Evolutionary conservation across 805 yeast genomes (phyloP), one percentile per base, ranked within the genome.

Genomic region (Candida michaelii): DNA sequence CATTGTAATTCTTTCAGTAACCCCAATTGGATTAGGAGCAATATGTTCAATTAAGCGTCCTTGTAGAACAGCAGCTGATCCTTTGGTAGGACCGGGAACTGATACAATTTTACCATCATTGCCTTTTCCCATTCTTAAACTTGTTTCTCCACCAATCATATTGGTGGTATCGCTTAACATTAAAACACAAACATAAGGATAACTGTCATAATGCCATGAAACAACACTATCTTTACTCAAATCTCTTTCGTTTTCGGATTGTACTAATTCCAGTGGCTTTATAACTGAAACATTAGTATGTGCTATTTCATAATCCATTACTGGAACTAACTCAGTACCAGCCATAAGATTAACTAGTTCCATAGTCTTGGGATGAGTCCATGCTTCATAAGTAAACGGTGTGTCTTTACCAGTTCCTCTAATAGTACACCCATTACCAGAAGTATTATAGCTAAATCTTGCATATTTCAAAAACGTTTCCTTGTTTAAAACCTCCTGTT

Each of bases 131-230:
- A 66, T 74, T 47, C 75, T 67, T 47, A 78, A 65, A 21, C 74
- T 66, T 2, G 83, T 78, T 54, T 79, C 84, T 37, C 84, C 84
- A 21, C 84, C 84, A 55, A 74, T 63, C 83, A 79, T 79, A 34
- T 66, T 59, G 2, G 72, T 49, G 7, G 85, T 80, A 53, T 79
- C 83, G 23, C 79, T 73, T 34, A 80, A 54, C 85, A 80, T 80
- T 46, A 79, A 65, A 12, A 80, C 85, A 59, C 83, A 80, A 14
- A 79, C 84, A 54, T 77, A 78, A 12, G 83, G 84, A 43, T 77
- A 79, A n/a, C 80, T 71, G 54, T 80, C 85, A 41, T 65, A 57
- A 63, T 80, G 85, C 85, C 85, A 80, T 23, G 78, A 77, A 27
- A 79, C 82, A 32, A 79, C 69, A 16, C 80, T 82, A 10, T 79